A percentile compares a stretch with the other conserved stretches of the same genome.
Conservation (phyloP, 2,329 filamentous ascomycete species). For the Plenodomus lindquistii region DNA sequence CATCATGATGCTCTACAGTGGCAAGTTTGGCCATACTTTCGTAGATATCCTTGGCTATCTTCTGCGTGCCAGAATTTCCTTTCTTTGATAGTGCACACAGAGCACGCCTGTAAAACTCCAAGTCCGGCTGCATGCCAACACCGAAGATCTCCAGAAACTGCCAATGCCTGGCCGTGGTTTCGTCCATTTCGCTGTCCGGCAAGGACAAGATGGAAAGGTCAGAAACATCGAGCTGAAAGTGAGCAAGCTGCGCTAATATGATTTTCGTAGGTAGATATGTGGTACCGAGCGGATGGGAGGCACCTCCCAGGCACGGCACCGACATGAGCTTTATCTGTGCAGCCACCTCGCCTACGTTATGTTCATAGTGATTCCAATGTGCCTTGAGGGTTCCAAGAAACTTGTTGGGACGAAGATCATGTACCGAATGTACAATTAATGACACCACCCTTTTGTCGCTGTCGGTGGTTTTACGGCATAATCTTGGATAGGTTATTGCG, state of each 20-base stretch:
- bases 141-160: slow-evolving; percentile 18
- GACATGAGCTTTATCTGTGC: not conserved
- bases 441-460: too few species aligned
- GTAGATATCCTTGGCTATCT: slow-evolving; percentile 1
- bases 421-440: slow-evolving; percentile 1
- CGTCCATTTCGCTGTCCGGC: slow-evolving; percentile 3
- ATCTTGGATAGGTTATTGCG: too few species aligned
- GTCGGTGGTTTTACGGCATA: too few species aligned
- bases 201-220: slow-evolving; percentile 9
- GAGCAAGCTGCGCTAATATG: not conserved
- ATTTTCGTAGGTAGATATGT: slow-evolving; percentile 18
- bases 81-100: not conserved
- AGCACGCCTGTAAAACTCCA: slow-evolving; percentile 13
- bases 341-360: not conserved
- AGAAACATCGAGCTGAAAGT: not conserved
- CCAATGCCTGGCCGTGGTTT: slow-evolving; percentile 6
- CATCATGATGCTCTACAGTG: slow-evolving; percentile 2
- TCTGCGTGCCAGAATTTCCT: not conserved
- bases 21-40: slow-evolving; percentile 3
- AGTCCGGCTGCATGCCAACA: slow-evolving; percentile 9
- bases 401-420: too few species aligned
- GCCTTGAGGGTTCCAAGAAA: slow-evolving; percentile 16
- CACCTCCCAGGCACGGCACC: slow-evolving; percentile 10
- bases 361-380: slow-evolving; percentile 19
- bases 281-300: not conserved